These are phyloP conservation scores for Rhodotorula taiwanensis DNA, from an alignment of 768 basidiomycete genomes.

Conservation along the genomic window DNA sequence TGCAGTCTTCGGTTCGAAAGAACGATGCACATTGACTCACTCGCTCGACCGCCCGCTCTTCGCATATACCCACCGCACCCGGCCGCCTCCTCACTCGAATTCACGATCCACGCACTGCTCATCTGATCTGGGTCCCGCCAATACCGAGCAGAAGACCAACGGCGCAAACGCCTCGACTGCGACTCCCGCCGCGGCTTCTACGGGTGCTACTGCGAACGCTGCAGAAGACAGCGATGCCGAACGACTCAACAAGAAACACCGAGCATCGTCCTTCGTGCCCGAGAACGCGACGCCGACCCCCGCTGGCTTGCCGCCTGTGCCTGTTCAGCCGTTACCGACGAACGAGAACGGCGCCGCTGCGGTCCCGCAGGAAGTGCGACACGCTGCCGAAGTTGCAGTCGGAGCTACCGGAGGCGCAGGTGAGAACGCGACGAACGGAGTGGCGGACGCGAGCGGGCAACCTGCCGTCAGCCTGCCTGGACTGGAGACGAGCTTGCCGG, in stretches of 20 bases:
- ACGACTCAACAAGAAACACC: conserved; percentile 31
- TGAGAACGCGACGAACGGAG: neutral
- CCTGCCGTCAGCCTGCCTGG: conserved; percentile 18
- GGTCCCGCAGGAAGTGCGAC: no score
- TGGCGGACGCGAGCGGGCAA: no score
- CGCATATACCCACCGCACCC: no score
- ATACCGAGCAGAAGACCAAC: conserved; percentile 21
- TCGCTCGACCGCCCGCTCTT: no score
- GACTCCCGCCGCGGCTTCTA: neutral
- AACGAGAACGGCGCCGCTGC: neutral
- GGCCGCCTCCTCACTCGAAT: no score
- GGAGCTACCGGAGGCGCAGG: neutral
- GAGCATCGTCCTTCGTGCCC: conserved; percentile 35
- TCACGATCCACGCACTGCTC: neutral
- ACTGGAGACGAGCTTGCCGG: conserved; percentile 9
- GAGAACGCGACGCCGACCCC: conserved; percentile 18
- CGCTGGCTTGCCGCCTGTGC: neutral
- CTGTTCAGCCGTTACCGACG: neutral
- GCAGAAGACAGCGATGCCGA: conserved; percentile 30
- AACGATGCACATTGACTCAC: no score
- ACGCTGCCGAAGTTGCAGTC: conserved; percentile 1
- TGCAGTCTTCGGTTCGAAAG: no score
- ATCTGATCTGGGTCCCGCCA: neutral
- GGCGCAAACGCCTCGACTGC: neutral
- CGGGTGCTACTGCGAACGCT: neutral